phyloP scores from a whole-genome alignment of 352 stramenopile genomes.

The Globisporangium solare region DNA sequence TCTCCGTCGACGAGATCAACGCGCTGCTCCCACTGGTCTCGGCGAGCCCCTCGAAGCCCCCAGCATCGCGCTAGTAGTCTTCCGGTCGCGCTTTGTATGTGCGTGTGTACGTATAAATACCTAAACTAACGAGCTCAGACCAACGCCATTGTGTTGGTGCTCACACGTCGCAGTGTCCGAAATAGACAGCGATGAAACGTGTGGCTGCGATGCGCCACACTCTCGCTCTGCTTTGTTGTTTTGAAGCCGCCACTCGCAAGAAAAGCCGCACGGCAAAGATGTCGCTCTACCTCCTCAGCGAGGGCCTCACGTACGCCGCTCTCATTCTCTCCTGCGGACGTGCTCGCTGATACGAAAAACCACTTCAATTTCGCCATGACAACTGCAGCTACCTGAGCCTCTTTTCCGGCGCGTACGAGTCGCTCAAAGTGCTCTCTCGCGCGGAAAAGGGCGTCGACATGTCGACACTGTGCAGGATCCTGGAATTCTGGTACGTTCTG shows the following conservation, averaged over 20 bases:
- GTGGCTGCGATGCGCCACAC: too few species aligned
- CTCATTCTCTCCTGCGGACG: not conserved
- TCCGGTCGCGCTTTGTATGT: not conserved
- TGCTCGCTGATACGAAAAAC: not conserved
- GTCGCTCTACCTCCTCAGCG: conserved; percentile 69
- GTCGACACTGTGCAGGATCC: conserved; percentile 35
- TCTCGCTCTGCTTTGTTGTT: too few species aligned
- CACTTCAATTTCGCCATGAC: not conserved
- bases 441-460: conserved; percentile 52
- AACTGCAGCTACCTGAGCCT: conserved; percentile 40
- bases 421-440: conserved; percentile 61
- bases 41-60: not conserved
- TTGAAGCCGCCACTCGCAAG: too few species aligned
- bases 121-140: not conserved
- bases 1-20: conserved; percentile 14
- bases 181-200: too few species aligned
- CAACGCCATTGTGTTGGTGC: too few species aligned
- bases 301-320: conserved; percentile 49
- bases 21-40: conserved; percentile 13
- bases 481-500: conserved; percentile 55
- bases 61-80: not conserved
- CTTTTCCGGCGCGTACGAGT: conserved; percentile 62
- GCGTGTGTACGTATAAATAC: not conserved
- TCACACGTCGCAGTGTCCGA: too few species aligned
- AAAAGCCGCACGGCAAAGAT: too few species aligned